A percentile compares a stretch with the other conserved stretches of the same genome.
Conservation (phyloP, 805 yeast species). For the Ogataea parapolymorpha region DNA sequence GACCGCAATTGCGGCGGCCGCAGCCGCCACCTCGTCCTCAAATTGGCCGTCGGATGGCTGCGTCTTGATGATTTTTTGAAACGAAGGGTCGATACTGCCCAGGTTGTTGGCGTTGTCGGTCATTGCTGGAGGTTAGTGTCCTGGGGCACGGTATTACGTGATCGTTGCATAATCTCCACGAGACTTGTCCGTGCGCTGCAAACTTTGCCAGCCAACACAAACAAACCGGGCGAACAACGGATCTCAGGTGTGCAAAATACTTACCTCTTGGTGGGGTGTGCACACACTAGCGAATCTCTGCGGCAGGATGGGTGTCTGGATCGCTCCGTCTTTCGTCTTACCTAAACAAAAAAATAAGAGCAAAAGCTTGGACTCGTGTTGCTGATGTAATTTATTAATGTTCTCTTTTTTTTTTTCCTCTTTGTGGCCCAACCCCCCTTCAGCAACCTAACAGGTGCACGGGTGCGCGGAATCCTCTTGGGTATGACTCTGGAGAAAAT, state of each 20-base stretch:
- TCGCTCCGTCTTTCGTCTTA: slow-evolving; percentile 3
- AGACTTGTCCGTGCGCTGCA: slow-evolving; percentile 1
- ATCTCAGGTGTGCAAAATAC: background rate
- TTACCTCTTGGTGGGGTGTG: background rate
- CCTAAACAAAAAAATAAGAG: slow-evolving; percentile 7
- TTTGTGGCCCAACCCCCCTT: background rate
- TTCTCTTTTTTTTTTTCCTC: background rate
- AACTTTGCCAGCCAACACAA: background rate
- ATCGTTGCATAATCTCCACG: slow-evolving; percentile 9
- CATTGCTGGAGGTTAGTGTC: slow-evolving; percentile 15
- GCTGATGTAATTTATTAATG: slow-evolving; percentile 8
- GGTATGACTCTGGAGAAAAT: slow-evolving; percentile 3
- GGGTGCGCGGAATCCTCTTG: slow-evolving; percentile 2
- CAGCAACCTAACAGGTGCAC: background rate
- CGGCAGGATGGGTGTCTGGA: background rate
- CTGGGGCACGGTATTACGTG: slow-evolving; percentile 12
- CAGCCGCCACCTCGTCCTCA: slow-evolving; percentile 27
- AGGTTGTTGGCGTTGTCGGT: slow-evolving; percentile 10
- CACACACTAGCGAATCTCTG: background rate
- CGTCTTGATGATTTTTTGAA: slow-evolving; percentile 19
- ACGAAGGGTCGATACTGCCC: slow-evolving; percentile 22
- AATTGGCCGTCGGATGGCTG: slow-evolving; percentile 5
- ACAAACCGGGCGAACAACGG: background rate
- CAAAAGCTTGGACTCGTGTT: slow-evolving; percentile 1
- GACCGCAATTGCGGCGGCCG: slow-evolving; percentile 34